A percentile compares a stretch with the other conserved stretches of the same genome.
These are phyloP conservation scores for Pisolithus sp. DNA, from an alignment of 768 basidiomycete genomes.

Conservation along the genomic window DNA sequence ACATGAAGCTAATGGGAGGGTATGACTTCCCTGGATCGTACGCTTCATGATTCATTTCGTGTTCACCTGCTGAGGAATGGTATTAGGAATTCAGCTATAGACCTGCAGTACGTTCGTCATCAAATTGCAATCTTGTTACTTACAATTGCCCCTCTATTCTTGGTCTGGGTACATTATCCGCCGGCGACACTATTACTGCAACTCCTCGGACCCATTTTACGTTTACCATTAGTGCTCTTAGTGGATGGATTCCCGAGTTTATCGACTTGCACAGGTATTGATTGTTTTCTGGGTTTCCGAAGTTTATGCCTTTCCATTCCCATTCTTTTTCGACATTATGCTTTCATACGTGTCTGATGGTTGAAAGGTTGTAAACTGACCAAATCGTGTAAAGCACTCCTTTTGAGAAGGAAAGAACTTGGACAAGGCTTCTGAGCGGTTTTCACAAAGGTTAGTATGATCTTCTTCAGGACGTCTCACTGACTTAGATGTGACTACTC, in stretches of 20 bases:
- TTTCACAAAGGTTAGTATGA: constrained; percentile 45
- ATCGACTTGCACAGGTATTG: constrained; percentile 57
- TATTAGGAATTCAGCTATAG: constrained; percentile 70
- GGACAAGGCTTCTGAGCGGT: constrained; percentile 56
- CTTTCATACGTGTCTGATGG: neutral
- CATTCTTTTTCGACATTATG: neutral
- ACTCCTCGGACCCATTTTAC: neutral
- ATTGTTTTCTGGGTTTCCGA: neutral
- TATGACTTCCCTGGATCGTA: constrained; percentile 89
- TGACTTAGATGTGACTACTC: neutral
- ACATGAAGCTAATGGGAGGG: constrained; percentile 86
- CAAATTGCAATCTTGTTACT: neutral
- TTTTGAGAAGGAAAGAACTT: constrained; percentile 80
- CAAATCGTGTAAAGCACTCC: constrained; percentile 35
- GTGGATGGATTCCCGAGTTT: constrained; percentile 90
- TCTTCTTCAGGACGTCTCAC: neutral
- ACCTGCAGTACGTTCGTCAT: constrained; percentile 56
- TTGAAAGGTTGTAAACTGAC: neutral
- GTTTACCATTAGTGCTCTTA: constrained; percentile 45
- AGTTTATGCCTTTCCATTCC: neutral
- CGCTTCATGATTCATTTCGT: constrained; percentile 24
- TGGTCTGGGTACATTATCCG: neutral
- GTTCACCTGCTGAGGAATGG: neutral
- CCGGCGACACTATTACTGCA: neutral
- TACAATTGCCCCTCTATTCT: constrained; percentile 1